These are phyloP conservation scores for Nevesoporus exiguus DNA, from an alignment of 768 basidiomycete genomes.

Conservation along the genomic window DNA sequence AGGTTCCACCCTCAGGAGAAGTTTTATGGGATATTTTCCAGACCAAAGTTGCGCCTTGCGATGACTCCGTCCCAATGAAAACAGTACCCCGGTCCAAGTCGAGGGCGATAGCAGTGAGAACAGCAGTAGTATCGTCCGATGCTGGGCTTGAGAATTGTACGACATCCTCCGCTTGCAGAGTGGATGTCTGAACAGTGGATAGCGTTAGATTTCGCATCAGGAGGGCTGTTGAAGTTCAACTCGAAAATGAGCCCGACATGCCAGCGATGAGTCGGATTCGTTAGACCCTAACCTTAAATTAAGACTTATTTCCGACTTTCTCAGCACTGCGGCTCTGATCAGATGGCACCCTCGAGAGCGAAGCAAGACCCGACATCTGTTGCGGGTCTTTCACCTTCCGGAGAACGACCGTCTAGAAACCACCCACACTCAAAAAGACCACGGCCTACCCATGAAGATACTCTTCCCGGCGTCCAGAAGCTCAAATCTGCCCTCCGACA, in stretches of 20 bases:
- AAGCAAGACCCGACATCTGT: background rate
- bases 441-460: constrained; percentile 11
- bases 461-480: constrained; percentile 72
- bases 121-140: constrained; percentile 25
- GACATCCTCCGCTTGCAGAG: constrained; percentile 15
- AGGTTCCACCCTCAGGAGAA: constrained; percentile 1
- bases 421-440: constrained; percentile 13
- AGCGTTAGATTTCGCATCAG: constrained; percentile 59
- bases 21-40: constrained; percentile 40
- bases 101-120: constrained; percentile 47
- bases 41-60: constrained; percentile 54
- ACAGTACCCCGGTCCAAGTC: constrained; percentile 62
- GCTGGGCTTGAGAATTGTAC: constrained; percentile 12
- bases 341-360: constrained; percentile 21
- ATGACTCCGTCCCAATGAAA: constrained; percentile 60
- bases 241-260: background rate
- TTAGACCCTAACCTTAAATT: constrained; percentile 18
- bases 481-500: constrained; percentile 83
- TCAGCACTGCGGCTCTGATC: background rate
- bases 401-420: constrained; percentile 4
- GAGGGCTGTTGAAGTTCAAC: background rate
- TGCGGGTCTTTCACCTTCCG: constrained; percentile 12
- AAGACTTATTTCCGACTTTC: background rate
- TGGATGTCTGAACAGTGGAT: constrained; percentile 27
- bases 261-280: background rate